Evolutionary conservation across 768 basidiomycete genomes (phyloP).

Genomic region (Tremella mesenterica): DNA sequence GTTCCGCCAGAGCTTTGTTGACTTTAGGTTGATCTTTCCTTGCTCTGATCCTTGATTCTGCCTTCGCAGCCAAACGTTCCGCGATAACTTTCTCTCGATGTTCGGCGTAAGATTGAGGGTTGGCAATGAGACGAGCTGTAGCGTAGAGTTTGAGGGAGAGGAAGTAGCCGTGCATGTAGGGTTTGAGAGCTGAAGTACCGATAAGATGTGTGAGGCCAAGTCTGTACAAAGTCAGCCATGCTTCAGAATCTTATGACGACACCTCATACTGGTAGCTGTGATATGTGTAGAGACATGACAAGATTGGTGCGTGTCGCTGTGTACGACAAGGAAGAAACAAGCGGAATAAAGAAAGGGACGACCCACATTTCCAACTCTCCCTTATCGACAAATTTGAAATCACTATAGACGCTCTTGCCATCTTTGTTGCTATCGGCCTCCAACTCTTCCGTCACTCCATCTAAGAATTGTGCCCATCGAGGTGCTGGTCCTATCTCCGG

Average conservation of each 20-base stretch:
- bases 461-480: constrained; percentile 93
- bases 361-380: constrained; percentile 74
- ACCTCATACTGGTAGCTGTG: background rate
- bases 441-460: constrained; percentile 97
- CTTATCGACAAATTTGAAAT: constrained; percentile 93
- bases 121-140: constrained; percentile 86
- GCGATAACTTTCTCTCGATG: constrained; percentile 79
- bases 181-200: constrained; percentile 89
- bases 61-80: constrained; percentile 85
- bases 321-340: no score
- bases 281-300: no score
- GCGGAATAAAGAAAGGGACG: background rate
- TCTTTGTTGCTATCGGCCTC: constrained; percentile 63
- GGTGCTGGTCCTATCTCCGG: constrained; percentile 95
- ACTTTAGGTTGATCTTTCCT: constrained; percentile 68
- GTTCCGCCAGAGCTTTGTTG: constrained; percentile 79
- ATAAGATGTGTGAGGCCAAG: constrained; percentile 91
- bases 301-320: no score
- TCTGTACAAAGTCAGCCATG: constrained; percentile 46
- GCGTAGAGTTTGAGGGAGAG: constrained; percentile 91
- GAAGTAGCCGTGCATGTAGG: constrained; percentile 99
- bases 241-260: background rate
- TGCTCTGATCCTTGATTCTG: constrained; percentile 82
- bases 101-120: constrained; percentile 91
- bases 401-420: constrained; percentile 62